phyloP scores from a whole-genome alignment of 768 basidiomycete species.

The Ephemerocybe angulata region DNA sequence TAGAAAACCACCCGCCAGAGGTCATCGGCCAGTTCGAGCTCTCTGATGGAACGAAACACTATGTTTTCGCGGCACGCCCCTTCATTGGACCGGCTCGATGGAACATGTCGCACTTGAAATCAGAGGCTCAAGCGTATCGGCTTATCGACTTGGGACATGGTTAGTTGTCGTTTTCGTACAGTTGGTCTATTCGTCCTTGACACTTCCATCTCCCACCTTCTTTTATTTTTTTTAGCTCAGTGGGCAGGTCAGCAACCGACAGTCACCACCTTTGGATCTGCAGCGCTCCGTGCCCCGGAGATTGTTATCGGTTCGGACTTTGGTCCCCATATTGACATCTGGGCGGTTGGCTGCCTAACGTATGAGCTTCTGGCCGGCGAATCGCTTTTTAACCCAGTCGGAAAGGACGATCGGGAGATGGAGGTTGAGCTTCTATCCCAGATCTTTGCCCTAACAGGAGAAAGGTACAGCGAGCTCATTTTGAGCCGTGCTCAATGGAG shows the following conservation, averaged over 20 bases:
- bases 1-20: neutral
- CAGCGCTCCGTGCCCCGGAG: slow-evolving; percentile 23
- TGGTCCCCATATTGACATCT: slow-evolving; percentile 20
- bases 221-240: slow-evolving; percentile 20
- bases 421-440: slow-evolving; percentile 15
- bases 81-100: neutral
- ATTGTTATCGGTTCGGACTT: slow-evolving; percentile 19
- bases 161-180: neutral
- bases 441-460: neutral
- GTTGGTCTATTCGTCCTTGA: neutral
- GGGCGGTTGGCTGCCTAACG: slow-evolving; percentile 26
- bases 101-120: neutral
- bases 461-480: neutral
- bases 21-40: neutral
- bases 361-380: slow-evolving; percentile 24
- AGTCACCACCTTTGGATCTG: slow-evolving; percentile 7
- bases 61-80: neutral
- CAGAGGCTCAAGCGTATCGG: neutral
- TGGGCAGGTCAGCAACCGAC: slow-evolving; percentile 17
- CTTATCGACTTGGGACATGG: slow-evolving; percentile 21
- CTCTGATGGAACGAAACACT: neutral
- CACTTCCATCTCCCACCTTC: no score
- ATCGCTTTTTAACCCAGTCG: slow-evolving; percentile 20
- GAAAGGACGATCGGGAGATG: slow-evolving; percentile 10
- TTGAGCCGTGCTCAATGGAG: neutral